Base-by-base conservation (phyloP, 345 rosid genomes). In the Clausena lansium region DNA sequence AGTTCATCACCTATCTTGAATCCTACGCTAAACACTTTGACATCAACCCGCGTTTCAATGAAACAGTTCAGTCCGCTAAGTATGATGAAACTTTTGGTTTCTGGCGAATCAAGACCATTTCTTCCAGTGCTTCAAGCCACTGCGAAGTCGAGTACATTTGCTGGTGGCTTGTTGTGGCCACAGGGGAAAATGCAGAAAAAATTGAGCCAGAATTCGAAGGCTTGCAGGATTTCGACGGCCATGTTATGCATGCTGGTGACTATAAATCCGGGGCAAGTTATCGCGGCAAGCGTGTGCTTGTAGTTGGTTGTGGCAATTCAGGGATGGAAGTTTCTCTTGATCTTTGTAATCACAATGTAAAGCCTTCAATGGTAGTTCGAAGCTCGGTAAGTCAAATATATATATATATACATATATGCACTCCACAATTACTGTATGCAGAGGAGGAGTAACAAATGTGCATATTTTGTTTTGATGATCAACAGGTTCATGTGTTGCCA, bases 261-360 rank as follows among this genome's bases (percentile, higher is more conserved):
- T 94, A 92, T 70, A 94, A 91, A 84, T 91, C 95, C 1, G 97
- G 97, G 5, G 86, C 85, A 74, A 85, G 80, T 69, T 86, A 80
- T 76, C 64, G 83, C 1, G 97, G 93, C 6, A 86, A 92, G 81
- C 78, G 79, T 5, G 97, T 92, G 1, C 84, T 94, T 10, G 94
- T 94, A 0, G 98, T 94, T 5, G 98, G 98, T 39, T 94, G 98
- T 11, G 98, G 97, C 36, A 91, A 94, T 86, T 94, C 98, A 10
- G 98, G 98, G 70, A 94, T 94, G 98, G 98, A 94, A 77, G 92
- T 92, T 32, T 91, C 94, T 81, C 86, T 92, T 4, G 98, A 94
- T 82, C 95, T 94, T 61, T 87, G 90, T 77, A 92, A 92, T 52
- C 86, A 92, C 67, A 85, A 87, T 54, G 94, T 90, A 19, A 85